Conservation (phyloP, 1,284 basidiomycete genomes). For the Melampsora larici-populina region DNA sequence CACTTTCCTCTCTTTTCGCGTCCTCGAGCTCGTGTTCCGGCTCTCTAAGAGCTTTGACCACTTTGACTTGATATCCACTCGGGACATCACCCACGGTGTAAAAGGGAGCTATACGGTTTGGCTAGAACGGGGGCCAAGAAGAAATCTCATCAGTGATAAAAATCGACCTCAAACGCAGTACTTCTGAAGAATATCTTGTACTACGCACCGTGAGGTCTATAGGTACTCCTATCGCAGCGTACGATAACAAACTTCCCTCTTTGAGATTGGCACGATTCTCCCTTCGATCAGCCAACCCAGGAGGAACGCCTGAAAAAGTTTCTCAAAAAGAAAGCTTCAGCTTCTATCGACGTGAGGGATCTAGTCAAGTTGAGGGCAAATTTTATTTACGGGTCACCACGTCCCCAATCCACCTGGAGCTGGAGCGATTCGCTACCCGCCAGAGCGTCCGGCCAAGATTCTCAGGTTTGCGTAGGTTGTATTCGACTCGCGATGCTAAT, state of each 20-base stretch:
- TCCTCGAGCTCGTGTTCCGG: slow-evolving; percentile 24
- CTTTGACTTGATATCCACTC: slow-evolving; percentile 6
- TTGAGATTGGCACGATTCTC: background rate
- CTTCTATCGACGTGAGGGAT: too few species aligned
- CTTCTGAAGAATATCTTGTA: background rate
- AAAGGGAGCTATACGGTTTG: too few species aligned
- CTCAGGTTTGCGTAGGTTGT: slow-evolving; percentile 17
- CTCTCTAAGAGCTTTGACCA: slow-evolving; percentile 13
- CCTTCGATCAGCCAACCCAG: slow-evolving; percentile 15
- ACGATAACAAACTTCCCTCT: slow-evolving; percentile 8
- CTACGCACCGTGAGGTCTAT: slow-evolving; percentile 12
- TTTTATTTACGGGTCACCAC: slow-evolving; percentile 8
- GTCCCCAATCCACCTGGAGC: slow-evolving; percentile 14
- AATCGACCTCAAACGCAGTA: background rate
- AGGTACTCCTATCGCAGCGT: slow-evolving; percentile 20
- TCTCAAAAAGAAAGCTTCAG: background rate
- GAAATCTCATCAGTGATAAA: background rate
- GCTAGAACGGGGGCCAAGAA: background rate
- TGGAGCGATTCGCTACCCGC: slow-evolving; percentile 2
- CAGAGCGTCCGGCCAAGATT: slow-evolving; percentile 7
- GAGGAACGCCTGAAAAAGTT: slow-evolving; percentile 10
- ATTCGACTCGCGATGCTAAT: slow-evolving; percentile 24
- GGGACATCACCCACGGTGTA: too few species aligned
- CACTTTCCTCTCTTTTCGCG: slow-evolving; percentile 20
- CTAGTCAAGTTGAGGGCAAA: background rate